A percentile compares a stretch with the other conserved stretches of the same genome.
Conservation (phyloP, 306 rosid species). For the Gastrolobium villosum region DNA sequence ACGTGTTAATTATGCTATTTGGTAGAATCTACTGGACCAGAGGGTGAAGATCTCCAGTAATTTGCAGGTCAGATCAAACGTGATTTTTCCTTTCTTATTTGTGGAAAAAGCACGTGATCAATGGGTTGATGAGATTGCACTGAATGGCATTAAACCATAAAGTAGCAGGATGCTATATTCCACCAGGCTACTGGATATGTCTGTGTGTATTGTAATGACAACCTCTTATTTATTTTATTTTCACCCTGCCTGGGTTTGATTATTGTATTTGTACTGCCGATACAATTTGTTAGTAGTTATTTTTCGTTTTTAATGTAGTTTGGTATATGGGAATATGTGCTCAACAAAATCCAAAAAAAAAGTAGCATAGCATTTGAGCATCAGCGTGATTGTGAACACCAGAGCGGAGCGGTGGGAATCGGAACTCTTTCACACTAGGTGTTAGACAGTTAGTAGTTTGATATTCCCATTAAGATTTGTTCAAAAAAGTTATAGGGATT, state of each 20-base stretch:
- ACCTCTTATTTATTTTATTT: constrained; percentile 15
- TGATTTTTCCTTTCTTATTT: constrained; percentile 12
- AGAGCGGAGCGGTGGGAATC: not conserved
- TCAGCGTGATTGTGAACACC: not conserved
- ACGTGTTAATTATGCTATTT: constrained; percentile 25
- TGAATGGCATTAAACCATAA: constrained; percentile 28
- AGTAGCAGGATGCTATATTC: constrained; percentile 9
- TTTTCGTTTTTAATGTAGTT: constrained; percentile 1
- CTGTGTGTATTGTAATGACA: constrained; percentile 24
- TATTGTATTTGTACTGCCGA: constrained; percentile 14
- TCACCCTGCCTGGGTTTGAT: constrained; percentile 34
- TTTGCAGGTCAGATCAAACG: constrained; percentile 15
- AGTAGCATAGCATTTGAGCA: not conserved
- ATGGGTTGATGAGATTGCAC: constrained; percentile 28
- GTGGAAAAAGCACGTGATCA: constrained; percentile 9
- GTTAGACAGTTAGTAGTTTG: too few relatives aligned
- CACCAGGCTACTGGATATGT: constrained; percentile 3
- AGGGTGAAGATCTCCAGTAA: constrained; percentile 1
- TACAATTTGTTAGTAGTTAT: constrained; percentile 9
- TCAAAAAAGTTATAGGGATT: not conserved
- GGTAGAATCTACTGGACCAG: not conserved
- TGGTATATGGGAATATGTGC: constrained; percentile 13
- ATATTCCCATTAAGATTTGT: not conserved
- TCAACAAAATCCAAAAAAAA: not conserved
- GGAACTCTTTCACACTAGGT: too few relatives aligned